phyloP scores from a whole-genome alignment of 345 rosid genomes.

The Gossypium rotundifolium region DNA sequence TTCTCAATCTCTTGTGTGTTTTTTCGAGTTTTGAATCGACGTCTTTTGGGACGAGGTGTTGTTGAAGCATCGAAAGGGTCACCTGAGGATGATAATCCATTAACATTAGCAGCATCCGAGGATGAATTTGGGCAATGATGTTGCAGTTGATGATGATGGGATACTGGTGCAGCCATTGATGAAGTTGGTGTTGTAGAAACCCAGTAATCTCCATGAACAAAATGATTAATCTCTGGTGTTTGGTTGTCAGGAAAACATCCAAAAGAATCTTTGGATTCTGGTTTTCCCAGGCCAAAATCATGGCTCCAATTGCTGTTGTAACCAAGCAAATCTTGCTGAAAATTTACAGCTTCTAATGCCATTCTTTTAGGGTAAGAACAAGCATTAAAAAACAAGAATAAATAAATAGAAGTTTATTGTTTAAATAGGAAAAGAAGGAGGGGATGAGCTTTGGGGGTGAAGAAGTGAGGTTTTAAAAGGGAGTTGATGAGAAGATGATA shows the following conservation, averaged over 20 bases:
- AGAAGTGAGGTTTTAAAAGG: conserved; percentile 32
- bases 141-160: conserved; percentile 15
- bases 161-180: neutral
- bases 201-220: conserved; percentile 22
- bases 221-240: conserved; percentile 10
- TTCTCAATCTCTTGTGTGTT: conserved; percentile 79
- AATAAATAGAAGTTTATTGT: no score
- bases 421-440: neutral
- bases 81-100: conserved; percentile 11
- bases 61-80: conserved; percentile 8
- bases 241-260: conserved; percentile 26
- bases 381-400: neutral
- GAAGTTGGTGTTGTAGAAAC: conserved; percentile 19
- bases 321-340: conserved; percentile 42
- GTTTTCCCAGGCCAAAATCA: conserved; percentile 17
- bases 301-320: conserved; percentile 35
- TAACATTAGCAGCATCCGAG: conserved; percentile 9
- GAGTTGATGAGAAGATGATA: conserved; percentile 1
- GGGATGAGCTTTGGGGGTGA: conserved; percentile 8
- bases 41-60: conserved; percentile 41
- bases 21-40: conserved; percentile 53
- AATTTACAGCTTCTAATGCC: conserved; percentile 68
- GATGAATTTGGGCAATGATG: conserved; percentile 15
- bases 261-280: conserved; percentile 2
- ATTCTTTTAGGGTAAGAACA: conserved; percentile 19